Base-by-base conservation (phyloP, 2,329 filamentous ascomycete species). In the Cryphonectria nitschkei region DNA sequence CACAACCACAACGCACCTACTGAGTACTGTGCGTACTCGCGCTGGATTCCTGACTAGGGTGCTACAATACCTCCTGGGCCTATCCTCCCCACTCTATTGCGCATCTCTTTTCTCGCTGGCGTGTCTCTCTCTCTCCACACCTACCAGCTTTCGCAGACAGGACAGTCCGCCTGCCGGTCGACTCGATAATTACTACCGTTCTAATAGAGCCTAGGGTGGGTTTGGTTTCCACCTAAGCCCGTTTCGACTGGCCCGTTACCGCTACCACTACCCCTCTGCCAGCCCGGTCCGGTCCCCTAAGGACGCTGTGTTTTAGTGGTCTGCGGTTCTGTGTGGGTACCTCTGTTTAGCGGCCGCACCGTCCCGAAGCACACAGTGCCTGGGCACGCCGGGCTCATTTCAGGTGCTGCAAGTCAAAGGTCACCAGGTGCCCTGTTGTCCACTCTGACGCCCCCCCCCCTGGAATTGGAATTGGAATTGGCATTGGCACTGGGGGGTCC, bases 171-270 rank as follows among this genome's bases (percentile, higher is more conserved):
- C 46, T 50, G 46, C 70, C 67, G 54, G 60, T 41, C 67, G 67
- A 54, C 58, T 64, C 70, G 64, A 71, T 71, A 71, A 71, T 64
- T 69, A 62, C 67, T 67, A 61, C 67, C 70, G 61, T 60, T 58
- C 70, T 69, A 65, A 65, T 66, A 66, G 65, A 61, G 65, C 52
- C 64, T 66, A 65, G 65, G 66, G 67, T 60, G 61, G 67, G 56
- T 54, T n/a, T 63, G 68, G 70, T 65, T 70, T 63, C 65, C 64
- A 60, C 63, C 70, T 70, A 67, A 34, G 34, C 60, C 60, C n/a
- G 34, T 41, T 58, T 58, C 29, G 54, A 58, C 54, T 58, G 54
- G 54, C 54, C 54, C 54, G 54, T 32, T 58, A 32, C 54, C 14
- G 54, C 29, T 32, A 32, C 26, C 13, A 14, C 29, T 58, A 29